Evolutionary conservation across 306 rosid genomes (phyloP).

Genomic region (Glycine tomentella): DNA sequence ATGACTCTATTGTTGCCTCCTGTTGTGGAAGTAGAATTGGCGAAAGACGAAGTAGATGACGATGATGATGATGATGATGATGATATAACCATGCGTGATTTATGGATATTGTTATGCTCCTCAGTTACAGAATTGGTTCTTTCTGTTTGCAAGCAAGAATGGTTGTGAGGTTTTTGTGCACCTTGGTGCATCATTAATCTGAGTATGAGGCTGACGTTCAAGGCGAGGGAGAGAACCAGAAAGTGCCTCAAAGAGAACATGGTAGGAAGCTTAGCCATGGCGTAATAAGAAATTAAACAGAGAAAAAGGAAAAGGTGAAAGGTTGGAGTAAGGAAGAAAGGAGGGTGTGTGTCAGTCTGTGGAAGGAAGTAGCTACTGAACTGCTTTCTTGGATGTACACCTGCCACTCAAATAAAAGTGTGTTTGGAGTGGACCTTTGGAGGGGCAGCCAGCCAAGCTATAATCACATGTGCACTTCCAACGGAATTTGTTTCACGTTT

Average conservation of each 20-base stretch:
- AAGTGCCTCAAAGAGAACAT: slow-evolving; percentile 61
- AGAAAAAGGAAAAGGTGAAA: slow-evolving; percentile 1
- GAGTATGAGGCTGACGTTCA: slow-evolving; percentile 70
- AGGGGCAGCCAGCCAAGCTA: no score
- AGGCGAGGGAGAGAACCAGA: slow-evolving; percentile 69
- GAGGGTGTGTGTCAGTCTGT: neutral
- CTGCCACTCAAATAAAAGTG: slow-evolving; percentile 3
- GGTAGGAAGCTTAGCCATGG: slow-evolving; percentile 53
- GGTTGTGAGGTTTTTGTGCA: slow-evolving; percentile 20
- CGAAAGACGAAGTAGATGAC: slow-evolving; percentile 39
- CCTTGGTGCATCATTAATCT: slow-evolving; percentile 48
- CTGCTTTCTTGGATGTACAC: neutral
- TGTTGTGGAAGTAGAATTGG: slow-evolving; percentile 33
- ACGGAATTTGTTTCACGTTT: no score
- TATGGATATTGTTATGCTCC: no score
- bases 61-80: slow-evolving; percentile 1
- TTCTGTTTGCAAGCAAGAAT: neutral
- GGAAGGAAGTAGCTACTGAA: neutral
- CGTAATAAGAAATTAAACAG: slow-evolving; percentile 4
- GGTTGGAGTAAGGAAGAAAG: no score
- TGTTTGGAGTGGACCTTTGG: neutral
- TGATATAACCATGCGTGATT: slow-evolving; percentile 40
- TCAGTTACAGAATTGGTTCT: neutral
- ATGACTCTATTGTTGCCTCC: slow-evolving; percentile 53
- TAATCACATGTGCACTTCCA: no score